These are phyloP conservation scores for Ophiostoma australiae DNA, from an alignment of 2,329 filamentous ascomycete species.

Conservation along the genomic window DNA sequence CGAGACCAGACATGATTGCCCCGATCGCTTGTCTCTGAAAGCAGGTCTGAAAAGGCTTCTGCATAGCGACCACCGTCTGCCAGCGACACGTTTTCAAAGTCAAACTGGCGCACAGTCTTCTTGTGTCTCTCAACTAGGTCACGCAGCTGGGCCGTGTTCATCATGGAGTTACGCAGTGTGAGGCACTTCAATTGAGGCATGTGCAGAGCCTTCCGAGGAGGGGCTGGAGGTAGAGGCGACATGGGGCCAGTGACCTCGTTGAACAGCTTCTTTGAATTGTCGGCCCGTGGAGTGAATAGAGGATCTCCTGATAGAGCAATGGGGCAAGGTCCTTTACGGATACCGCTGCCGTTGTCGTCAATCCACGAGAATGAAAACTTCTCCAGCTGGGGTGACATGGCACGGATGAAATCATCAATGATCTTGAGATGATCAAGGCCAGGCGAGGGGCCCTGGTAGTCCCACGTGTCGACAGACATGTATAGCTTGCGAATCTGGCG, in stretches of 20 bases:
- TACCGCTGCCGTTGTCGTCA: constrained; percentile 37
- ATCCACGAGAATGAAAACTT: constrained; percentile 75
- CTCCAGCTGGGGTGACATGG: constrained; percentile 61
- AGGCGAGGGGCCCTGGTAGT: constrained; percentile 54
- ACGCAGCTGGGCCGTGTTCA: constrained; percentile 67
- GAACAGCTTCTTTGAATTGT: constrained; percentile 54
- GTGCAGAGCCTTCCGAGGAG: constrained; percentile 50
- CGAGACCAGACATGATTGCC: constrained; percentile 41
- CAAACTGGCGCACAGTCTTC: constrained; percentile 66
- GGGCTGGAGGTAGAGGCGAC: constrained; percentile 54
- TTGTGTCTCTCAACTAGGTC: constrained; percentile 64
- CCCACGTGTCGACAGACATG: constrained; percentile 68
- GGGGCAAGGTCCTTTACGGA: constrained; percentile 64
- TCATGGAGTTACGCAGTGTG: constrained; percentile 65
- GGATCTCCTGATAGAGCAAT: constrained; percentile 65
- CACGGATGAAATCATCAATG: constrained; percentile 72
- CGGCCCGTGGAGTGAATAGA: constrained; percentile 56
- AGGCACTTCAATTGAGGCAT: constrained; percentile 66
- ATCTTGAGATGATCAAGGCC: constrained; percentile 69
- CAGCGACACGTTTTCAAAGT: constrained; percentile 71
- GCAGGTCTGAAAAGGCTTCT: constrained; percentile 70
- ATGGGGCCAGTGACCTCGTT: constrained; percentile 60
- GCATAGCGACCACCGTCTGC: constrained; percentile 69
- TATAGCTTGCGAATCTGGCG: constrained; percentile 68
- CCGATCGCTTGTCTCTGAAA: constrained; percentile 42